phyloP scores from a whole-genome alignment of 1,139 yeast genomes.

The Zhuliangozyma blackwelliae region DNA sequence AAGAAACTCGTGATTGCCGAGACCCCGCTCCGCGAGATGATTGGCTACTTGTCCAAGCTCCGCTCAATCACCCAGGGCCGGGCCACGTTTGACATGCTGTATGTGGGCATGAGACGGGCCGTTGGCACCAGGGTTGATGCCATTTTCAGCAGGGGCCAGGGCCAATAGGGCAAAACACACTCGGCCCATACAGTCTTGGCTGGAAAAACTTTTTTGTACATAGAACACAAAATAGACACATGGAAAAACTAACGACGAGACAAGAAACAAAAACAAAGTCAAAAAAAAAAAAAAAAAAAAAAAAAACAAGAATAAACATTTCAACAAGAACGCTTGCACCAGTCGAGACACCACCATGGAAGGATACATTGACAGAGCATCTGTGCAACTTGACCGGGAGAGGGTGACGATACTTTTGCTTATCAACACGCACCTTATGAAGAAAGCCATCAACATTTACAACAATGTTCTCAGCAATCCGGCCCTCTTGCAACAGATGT shows the following conservation, averaged over 20 bases:
- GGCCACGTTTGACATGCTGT: conserved; percentile 77
- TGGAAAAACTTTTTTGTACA: conserved; percentile 3
- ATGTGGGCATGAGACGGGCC: conserved; percentile 66
- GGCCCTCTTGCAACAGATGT: conserved; percentile 31
- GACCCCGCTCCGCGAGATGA: conserved; percentile 86
- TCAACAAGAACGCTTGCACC: background rate
- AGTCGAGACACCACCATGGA: conserved; percentile 1
- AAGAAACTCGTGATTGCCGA: conserved; percentile 64
- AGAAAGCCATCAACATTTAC: conserved; percentile 41
- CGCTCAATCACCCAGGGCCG: conserved; percentile 89
- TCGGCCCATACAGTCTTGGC: background rate
- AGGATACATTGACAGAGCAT: conserved; percentile 8
- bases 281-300: no score
- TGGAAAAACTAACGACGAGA: no score
- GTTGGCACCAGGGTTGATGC: conserved; percentile 40
- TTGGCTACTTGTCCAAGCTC: conserved; percentile 75
- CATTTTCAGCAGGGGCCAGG: conserved; percentile 6
- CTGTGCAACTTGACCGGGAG: conserved; percentile 31
- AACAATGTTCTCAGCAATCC: conserved; percentile 33
- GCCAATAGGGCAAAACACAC: background rate
- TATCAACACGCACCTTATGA: conserved; percentile 50
- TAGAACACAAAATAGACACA: background rate
- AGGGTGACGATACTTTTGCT: conserved; percentile 49
- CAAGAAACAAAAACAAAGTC: no score
- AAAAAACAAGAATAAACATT: background rate